phyloP scores from a whole-genome alignment of 129 eudicot genomes.

The Artemisia tridentata region DNA sequence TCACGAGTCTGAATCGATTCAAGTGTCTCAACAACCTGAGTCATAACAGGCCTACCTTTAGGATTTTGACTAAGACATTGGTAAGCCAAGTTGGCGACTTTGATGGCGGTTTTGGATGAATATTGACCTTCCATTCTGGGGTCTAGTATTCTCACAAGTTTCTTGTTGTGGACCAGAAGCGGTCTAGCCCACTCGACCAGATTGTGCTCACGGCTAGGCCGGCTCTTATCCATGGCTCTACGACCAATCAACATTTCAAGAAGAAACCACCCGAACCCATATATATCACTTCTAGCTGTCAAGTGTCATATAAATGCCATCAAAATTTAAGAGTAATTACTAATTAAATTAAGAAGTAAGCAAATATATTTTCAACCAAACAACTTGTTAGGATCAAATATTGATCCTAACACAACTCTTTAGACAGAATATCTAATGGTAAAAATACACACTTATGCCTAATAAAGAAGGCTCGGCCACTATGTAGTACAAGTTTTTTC shows the following conservation, averaged over 20 bases:
- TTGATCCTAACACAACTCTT: too few species aligned
- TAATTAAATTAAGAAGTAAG: not conserved
- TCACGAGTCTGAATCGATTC: conserved; percentile 57
- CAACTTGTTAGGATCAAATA: too few species aligned
- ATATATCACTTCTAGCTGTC: conserved; percentile 82
- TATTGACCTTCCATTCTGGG: conserved; percentile 81
- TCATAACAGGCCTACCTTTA: conserved; percentile 75
- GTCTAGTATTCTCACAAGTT: conserved; percentile 57
- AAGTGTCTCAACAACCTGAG: conserved; percentile 70
- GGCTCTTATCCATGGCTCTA: conserved; percentile 77
- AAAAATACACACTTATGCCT: too few species aligned
- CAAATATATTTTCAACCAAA: not conserved
- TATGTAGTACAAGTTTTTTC: too few species aligned
- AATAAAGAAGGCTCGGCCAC: too few species aligned
- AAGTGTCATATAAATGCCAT: conserved; percentile 63
- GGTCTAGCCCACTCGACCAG: conserved; percentile 88
- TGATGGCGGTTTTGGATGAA: conserved; percentile 47
- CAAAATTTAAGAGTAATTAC: not conserved
- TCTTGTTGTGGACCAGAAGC: conserved; percentile 57
- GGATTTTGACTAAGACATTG: conserved; percentile 86
- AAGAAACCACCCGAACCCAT: conserved; percentile 90
- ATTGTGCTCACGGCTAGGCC: conserved; percentile 77
- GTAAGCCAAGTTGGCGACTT: conserved; percentile 74
- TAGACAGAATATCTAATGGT: too few species aligned
- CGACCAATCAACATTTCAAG: conserved; percentile 87